Evolutionary conservation across 2,329 filamentous ascomycete species (phyloP).

Genomic region (Orbilia ellipsospora): DNA sequence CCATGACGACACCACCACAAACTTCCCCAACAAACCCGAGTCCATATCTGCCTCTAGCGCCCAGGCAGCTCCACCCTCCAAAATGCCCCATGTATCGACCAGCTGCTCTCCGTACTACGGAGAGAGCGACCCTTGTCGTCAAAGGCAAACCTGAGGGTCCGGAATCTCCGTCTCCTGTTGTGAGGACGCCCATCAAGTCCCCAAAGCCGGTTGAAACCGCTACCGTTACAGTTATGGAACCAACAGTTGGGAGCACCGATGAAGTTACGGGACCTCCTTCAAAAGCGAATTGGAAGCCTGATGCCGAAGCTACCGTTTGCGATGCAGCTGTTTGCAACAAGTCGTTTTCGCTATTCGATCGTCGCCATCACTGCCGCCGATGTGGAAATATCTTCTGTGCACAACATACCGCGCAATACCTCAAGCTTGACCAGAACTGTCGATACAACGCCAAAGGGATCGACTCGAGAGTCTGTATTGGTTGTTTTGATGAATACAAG

Average conservation of each 20-base stretch:
- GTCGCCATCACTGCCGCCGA: conserved; percentile 59
- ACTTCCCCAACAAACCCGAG: conserved; percentile 44
- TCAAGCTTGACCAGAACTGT: conserved; percentile 57
- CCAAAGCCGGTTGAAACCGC: conserved; percentile 26
- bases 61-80: conserved; percentile 58
- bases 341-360: conserved; percentile 58
- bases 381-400: conserved; percentile 59
- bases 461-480: conserved; percentile 57
- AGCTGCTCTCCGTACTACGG: conserved; percentile 59
- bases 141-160: conserved; percentile 39
- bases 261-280: conserved; percentile 58
- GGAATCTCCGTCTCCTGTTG: conserved; percentile 31
- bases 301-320: conserved; percentile 58
- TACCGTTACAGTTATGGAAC: conserved; percentile 33
- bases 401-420: conserved; percentile 57
- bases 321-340: conserved; percentile 58
- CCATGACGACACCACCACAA: conserved; percentile 44
- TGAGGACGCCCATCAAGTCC: conserved; percentile 23
- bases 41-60: conserved; percentile 55
- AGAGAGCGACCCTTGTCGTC: conserved; percentile 55
- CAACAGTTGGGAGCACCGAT: conserved; percentile 43
- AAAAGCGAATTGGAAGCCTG: conserved; percentile 59
- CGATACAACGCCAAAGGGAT: conserved; percentile 58
- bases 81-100: conserved; percentile 59
- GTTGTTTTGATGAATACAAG: conserved; percentile 58